Evolutionary conservation across 768 basidiomycete species (phyloP).

Genomic region (Macrolepiota dolichaula): DNA sequence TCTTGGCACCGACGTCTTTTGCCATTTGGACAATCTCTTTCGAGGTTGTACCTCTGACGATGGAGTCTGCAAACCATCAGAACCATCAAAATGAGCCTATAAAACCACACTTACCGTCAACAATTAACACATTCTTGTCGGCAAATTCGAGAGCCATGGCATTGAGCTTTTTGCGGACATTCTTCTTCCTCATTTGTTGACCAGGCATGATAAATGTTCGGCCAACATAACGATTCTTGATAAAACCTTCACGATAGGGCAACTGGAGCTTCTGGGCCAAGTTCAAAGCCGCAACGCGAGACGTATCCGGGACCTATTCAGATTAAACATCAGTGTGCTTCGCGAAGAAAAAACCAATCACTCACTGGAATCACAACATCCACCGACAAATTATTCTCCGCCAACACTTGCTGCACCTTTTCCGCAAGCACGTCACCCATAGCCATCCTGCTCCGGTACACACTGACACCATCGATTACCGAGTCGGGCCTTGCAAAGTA

Average conservation of each 20-base stretch:
- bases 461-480: constrained; percentile 94
- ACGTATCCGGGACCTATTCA: constrained; percentile 87
- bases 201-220: constrained; percentile 99
- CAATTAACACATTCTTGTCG: constrained; percentile 88
- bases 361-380: constrained; percentile 96
- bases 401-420: constrained; percentile 75
- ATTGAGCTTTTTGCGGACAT: constrained; percentile 92
- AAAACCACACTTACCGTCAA: constrained; percentile 67
- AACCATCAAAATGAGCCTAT: neutral
- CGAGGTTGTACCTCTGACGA: constrained; percentile 97
- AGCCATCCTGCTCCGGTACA: constrained; percentile 97
- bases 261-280: constrained; percentile 85
- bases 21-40: constrained; percentile 99
- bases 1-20: constrained; percentile 95
- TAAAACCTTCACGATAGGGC: constrained; percentile 96
- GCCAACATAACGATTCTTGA: constrained; percentile 98
- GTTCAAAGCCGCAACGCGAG: constrained; percentile 93
- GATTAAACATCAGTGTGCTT: constrained; percentile 1
- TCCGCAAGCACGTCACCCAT: constrained; percentile 96
- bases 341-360: constrained; percentile 8
- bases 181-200: constrained; percentile 92
- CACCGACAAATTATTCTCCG: constrained; percentile 62
- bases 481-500: constrained; percentile 99
- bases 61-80: constrained; percentile 66
- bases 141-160: constrained; percentile 98